phyloP scores from a whole-genome alignment of 192 early-diverging fungal genomes.

The Nowakowskiella sp. region DNA sequence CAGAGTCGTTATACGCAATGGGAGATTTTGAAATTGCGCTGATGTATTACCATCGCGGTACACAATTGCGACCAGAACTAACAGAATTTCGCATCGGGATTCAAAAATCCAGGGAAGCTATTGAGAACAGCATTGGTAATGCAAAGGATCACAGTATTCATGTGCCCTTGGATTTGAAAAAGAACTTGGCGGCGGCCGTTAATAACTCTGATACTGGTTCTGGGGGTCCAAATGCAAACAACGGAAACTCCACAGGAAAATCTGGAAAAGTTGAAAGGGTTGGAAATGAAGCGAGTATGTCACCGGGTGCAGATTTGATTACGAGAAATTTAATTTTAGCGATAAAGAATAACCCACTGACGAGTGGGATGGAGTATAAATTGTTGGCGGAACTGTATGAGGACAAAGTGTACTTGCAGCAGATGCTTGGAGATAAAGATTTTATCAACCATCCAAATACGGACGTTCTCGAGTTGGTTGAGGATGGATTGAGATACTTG shows the following conservation, averaged over 20 bases:
- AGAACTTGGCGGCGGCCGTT: constrained; percentile 17
- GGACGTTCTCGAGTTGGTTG: constrained; percentile 32
- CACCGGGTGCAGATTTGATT: background rate
- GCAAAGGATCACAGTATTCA: constrained; percentile 13
- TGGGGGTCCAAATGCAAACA: constrained; percentile 3
- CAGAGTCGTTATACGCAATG: constrained; percentile 51
- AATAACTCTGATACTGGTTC: background rate
- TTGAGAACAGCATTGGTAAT: constrained; percentile 50
- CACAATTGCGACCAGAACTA: constrained; percentile 43
- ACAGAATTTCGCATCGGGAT: constrained; percentile 54
- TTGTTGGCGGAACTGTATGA: constrained; percentile 46
- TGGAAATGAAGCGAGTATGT: background rate
- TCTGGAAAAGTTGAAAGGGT: background rate
- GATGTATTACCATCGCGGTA: constrained; percentile 51
- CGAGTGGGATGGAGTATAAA: constrained; percentile 34
- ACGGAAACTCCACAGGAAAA: constrained; percentile 5
- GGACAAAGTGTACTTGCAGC: constrained; percentile 42
- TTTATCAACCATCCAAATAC: constrained; percentile 42
- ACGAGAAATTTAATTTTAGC: background rate
- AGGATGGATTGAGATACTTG: constrained; percentile 45
- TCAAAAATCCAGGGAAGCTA: constrained; percentile 54
- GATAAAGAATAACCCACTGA: constrained; percentile 10
- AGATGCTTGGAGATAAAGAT: constrained; percentile 34
- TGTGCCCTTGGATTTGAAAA: constrained; percentile 9
- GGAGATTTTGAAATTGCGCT: constrained; percentile 57